Conservation (phyloP, 352 stramenopile genomes). For the Phytophthora capsici region DNA sequence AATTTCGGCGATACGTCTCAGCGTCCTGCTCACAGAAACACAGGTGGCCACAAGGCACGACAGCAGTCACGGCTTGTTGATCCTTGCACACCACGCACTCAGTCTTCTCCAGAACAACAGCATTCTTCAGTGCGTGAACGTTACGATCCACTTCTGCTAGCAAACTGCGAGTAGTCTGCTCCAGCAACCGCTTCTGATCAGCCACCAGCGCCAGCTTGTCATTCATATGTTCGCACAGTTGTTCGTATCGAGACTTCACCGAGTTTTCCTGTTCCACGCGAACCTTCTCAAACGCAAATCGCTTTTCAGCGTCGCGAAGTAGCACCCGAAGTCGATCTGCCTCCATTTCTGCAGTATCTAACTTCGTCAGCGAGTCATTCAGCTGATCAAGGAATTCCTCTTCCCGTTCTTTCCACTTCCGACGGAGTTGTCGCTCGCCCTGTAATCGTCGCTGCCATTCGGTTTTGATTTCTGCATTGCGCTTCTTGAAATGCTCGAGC, state of each 20-base stretch:
- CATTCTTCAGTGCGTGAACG: conserved; percentile 70
- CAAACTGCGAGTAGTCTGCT: conserved; percentile 80
- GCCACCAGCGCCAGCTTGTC: conserved; percentile 67
- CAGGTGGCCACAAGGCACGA: conserved; percentile 85
- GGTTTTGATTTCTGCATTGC: conserved; percentile 81
- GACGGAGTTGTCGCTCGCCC: conserved; percentile 79
- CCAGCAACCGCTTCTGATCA: conserved; percentile 79
- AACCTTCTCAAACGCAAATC: conserved; percentile 73
- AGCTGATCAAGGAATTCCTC: conserved; percentile 76
- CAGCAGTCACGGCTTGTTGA: conserved; percentile 65
- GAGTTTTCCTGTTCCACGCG: conserved; percentile 78
- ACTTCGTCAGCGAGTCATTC: conserved; percentile 58
- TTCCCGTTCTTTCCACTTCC: conserved; percentile 81
- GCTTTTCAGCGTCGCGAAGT: conserved; percentile 73
- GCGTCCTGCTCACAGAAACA: conserved; percentile 88
- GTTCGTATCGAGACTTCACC: conserved; percentile 77
- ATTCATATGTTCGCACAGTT: conserved; percentile 78
- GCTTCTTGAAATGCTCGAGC: conserved; percentile 77
- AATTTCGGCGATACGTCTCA: conserved; percentile 66
- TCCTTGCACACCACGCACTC: conserved; percentile 89
- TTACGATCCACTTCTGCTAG: conserved; percentile 78
- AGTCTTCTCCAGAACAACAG: conserved; percentile 61
- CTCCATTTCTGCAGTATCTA: conserved; percentile 59
- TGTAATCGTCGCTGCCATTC: conserved; percentile 82
- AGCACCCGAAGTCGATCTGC: conserved; percentile 45